These are phyloP conservation scores for Somion occarium DNA, from an alignment of 1,284 basidiomycete species.

Conservation along the genomic window DNA sequence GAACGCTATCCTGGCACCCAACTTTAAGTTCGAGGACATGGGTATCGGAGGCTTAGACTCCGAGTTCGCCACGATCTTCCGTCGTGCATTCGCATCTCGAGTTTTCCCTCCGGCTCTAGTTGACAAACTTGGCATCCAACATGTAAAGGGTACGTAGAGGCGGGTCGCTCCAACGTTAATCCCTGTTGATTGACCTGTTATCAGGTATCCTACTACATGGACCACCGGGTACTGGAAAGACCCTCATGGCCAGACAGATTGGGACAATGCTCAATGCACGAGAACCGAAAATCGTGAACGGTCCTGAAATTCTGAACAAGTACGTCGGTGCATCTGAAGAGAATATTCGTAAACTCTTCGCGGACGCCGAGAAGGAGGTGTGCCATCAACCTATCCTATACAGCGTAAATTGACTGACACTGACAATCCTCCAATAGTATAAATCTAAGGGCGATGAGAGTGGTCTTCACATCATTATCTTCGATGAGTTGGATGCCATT, in stretches of 20 bases:
- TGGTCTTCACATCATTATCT: slow-evolving; percentile 98
- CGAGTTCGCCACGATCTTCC: slow-evolving; percentile 97
- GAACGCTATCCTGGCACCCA: slow-evolving; percentile 95
- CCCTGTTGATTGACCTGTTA: background rate
- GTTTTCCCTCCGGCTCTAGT: slow-evolving; percentile 97
- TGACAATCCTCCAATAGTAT: slow-evolving; percentile 49
- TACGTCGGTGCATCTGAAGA: slow-evolving; percentile 99
- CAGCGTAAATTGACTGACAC: background rate
- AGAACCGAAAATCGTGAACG: slow-evolving; percentile 98
- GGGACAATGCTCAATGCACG: slow-evolving; percentile 99
- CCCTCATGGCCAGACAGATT: slow-evolving; percentile 96
- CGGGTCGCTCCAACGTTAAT: background rate
- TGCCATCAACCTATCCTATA: slow-evolving; percentile 16
- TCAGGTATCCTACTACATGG: slow-evolving; percentile 91
- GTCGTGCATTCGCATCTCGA: slow-evolving; percentile 96
- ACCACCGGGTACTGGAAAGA: slow-evolving; percentile 98
- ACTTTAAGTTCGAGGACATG: slow-evolving; percentile 99
- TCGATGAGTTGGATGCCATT: slow-evolving; percentile 98
- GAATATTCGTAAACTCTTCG: slow-evolving; percentile 97
- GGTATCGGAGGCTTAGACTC: slow-evolving; percentile 97
- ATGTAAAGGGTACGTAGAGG: slow-evolving; percentile 82
- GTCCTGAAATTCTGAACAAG: slow-evolving; percentile 97
- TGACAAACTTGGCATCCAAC: slow-evolving; percentile 97
- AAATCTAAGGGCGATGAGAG: slow-evolving; percentile 99
- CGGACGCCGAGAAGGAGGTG: slow-evolving; percentile 96